Evolutionary conservation across 345 rosid genomes (phyloP), one percentile per base, ranked within the genome.

Genomic region (Streptanthus diversifolius): DNA sequence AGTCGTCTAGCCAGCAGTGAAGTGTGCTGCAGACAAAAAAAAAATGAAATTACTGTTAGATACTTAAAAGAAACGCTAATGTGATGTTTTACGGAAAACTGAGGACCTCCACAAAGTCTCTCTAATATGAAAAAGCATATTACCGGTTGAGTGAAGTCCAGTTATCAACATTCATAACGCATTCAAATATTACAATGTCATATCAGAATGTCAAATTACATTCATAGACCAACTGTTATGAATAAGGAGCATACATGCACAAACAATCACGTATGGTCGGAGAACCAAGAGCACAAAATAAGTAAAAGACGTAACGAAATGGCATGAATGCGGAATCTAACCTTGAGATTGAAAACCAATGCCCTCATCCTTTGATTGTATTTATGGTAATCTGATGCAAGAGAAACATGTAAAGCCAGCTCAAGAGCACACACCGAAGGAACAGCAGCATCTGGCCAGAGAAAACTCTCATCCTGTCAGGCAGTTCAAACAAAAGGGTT

Each of bases 401-500:
- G 83, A 48, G 93, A 62, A 52, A 83, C 89, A 80, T 91, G 92
- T 10, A 88, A 81, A 14, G 87, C 97, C 80, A 83, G 79, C 90
- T 95, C 99, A 74, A 95, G 96, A 53, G 92, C 89, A 75, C 70
- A 71, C 54, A 90, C 87, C 5, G 91, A 85, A 63, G 85, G 78
- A 80, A 91, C 90, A 57, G 95, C 96, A 79, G 80, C 87, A 83
- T 95, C 92, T 32, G 97, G 99, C 97, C 98, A 95, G 71, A 77
- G 56, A 70, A 92, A 90, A 24, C 70, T 57, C 60, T 82, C 85
- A 44, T 49, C 79, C 99, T 91, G 85, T 55, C 51, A 22, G 69
- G 12, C 62, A 70, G 41, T 53, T 24, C 21, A 36, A 67, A 19
- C 33, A 68, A 64, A 52, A 63, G 41, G 8, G 12, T 47, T 39